Evolutionary conservation across 2,329 filamentous ascomycete species (phyloP).

Genomic region (Penicillium palitans): DNA sequence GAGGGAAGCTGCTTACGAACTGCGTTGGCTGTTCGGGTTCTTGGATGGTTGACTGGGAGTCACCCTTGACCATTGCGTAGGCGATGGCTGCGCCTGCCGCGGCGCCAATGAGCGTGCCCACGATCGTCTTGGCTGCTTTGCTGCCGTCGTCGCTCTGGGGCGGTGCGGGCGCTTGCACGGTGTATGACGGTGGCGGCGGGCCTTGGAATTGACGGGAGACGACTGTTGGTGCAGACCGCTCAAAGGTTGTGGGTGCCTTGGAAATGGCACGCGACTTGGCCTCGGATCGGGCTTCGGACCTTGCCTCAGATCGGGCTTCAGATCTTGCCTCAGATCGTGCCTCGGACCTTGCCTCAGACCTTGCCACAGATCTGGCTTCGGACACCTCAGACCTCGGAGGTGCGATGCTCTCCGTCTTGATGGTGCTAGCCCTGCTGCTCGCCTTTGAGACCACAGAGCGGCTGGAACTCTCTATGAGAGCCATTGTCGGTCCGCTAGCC

Average conservation of each 20-base stretch:
- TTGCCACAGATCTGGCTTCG: neutral
- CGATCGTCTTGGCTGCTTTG: slow-evolving; percentile 58
- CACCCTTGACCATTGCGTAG: slow-evolving; percentile 69
- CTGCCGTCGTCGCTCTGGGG: slow-evolving; percentile 46
- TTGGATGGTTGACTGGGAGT: slow-evolving; percentile 37
- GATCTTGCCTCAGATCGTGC: slow-evolving; percentile 1
- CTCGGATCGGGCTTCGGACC: neutral
- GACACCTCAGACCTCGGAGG: slow-evolving; percentile 29
- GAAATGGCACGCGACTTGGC: slow-evolving; percentile 30
- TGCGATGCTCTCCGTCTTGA: slow-evolving; percentile 35
- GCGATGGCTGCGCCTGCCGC: slow-evolving; percentile 75
- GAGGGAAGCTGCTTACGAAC: slow-evolving; percentile 29
- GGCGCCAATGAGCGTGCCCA: slow-evolving; percentile 76
- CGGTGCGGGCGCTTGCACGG: slow-evolving; percentile 25
- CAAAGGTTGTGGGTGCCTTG: slow-evolving; percentile 27
- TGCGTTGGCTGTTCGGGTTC: slow-evolving; percentile 24
- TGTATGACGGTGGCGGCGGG: slow-evolving; percentile 27
- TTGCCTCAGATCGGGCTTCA: neutral
- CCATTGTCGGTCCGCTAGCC: slow-evolving; percentile 35
- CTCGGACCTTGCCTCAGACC: neutral
- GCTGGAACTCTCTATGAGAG: slow-evolving; percentile 36
- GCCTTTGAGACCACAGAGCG: slow-evolving; percentile 41
- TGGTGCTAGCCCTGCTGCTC: slow-evolving; percentile 28
- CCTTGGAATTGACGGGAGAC: slow-evolving; percentile 25
- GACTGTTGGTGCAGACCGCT: slow-evolving; percentile 25